A percentile compares a stretch with the other conserved stretches of the same genome.
Evolutionary conservation across 108 stramenopile species (phyloP).

Genomic region (Nannochloropsis oceanica): DNA sequence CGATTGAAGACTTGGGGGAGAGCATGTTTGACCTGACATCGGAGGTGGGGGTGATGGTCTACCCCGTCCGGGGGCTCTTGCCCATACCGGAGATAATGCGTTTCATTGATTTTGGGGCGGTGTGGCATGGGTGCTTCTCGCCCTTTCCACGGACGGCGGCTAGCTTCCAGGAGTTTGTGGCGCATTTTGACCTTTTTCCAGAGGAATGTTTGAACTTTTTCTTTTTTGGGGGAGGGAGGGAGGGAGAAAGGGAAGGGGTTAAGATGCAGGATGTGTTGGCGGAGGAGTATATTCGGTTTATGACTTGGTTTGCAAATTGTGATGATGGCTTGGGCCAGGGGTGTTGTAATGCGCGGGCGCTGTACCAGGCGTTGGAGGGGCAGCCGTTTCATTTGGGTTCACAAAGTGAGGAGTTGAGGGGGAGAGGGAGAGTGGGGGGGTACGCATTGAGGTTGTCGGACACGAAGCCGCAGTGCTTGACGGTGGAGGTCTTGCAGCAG

Average conservation of each 20-base stretch:
- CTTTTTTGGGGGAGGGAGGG: background rate
- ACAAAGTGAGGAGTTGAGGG: background rate
- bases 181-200: background rate
- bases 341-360: background rate
- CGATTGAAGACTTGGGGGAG: background rate
- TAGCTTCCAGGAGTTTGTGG: background rate
- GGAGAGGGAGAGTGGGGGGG: background rate
- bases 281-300: background rate
- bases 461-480: background rate
- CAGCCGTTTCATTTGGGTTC: background rate
- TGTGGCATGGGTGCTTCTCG: background rate
- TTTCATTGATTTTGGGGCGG: background rate
- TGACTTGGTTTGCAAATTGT: background rate
- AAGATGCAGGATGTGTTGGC: background rate
- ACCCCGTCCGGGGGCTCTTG: background rate
- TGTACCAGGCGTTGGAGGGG: background rate
- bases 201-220: background rate
- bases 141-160: background rate
- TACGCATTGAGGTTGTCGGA: background rate
- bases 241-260: background rate
- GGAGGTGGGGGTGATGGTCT: background rate
- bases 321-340: background rate
- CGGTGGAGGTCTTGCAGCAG: background rate
- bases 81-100: background rate
- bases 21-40: background rate